These are phyloP conservation scores for Colletotrichum australisinense DNA, from an alignment of 2,329 filamentous ascomycete species.

Conservation along the genomic window DNA sequence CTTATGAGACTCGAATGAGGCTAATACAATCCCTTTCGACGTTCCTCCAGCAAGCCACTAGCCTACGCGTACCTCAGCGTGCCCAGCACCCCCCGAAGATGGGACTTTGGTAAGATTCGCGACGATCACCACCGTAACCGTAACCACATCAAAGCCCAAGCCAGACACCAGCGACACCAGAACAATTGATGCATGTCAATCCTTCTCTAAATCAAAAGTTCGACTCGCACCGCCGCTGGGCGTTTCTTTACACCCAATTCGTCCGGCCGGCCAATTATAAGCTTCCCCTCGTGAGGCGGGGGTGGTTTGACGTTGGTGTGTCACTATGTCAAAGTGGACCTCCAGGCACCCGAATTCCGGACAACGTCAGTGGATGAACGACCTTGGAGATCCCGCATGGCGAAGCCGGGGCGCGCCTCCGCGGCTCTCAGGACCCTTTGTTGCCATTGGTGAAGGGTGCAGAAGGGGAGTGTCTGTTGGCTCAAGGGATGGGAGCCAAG, in stretches of 20 bases:
- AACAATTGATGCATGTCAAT: too few species aligned
- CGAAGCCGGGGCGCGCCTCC: constrained; percentile 9
- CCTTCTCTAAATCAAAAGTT: neutral
- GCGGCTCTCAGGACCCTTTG: neutral
- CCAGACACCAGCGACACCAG: neutral
- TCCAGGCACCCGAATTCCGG: constrained; percentile 32
- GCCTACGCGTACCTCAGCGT: neutral
- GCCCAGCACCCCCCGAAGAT: neutral
- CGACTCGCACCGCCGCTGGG: neutral
- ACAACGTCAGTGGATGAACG: constrained; percentile 17
- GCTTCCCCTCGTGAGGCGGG: neutral
- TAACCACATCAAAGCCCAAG: neutral
- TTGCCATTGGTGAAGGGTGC: neutral
- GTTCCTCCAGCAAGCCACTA: neutral
- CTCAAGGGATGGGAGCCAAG: neutral
- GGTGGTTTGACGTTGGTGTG: neutral
- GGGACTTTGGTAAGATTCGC: neutral
- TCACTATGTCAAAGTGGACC: neutral
- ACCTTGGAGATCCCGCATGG: neutral
- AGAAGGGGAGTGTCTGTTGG: neutral
- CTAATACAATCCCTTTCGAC: neutral
- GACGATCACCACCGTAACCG: neutral
- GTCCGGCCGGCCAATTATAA: constrained; percentile 1
- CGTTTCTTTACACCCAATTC: neutral
- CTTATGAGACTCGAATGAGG: neutral